These are phyloP conservation scores for Albugo candida DNA, from an alignment of 352 stramenopile genomes.

Conservation along the genomic window DNA sequence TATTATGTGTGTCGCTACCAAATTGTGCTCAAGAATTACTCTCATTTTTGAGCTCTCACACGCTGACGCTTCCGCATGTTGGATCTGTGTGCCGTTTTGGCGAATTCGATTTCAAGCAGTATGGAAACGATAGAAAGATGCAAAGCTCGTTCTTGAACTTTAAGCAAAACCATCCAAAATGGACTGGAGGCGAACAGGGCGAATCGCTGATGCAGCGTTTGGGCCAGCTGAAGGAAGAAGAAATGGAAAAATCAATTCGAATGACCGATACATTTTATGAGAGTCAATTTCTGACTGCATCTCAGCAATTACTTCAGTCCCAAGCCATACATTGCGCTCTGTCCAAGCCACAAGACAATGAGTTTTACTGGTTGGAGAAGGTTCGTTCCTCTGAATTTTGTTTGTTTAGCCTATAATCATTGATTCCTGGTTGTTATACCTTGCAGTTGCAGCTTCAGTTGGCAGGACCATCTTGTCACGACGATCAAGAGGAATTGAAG, in stretches of 20 bases:
- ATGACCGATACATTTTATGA: constrained; percentile 70
- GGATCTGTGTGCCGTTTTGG: constrained; percentile 89
- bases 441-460: constrained; percentile 24
- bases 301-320: constrained; percentile 73
- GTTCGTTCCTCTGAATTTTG: constrained; percentile 10
- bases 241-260: constrained; percentile 75
- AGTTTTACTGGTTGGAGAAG: constrained; percentile 83
- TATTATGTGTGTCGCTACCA: constrained; percentile 91
- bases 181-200: constrained; percentile 55
- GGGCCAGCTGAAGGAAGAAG: constrained; percentile 51
- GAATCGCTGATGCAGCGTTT: constrained; percentile 50
- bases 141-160: constrained; percentile 96
- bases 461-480: constrained; percentile 28
- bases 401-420: background rate
- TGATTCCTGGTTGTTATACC: constrained; percentile 3
- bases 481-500: constrained; percentile 1
- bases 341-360: constrained; percentile 40
- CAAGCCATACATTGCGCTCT: constrained; percentile 67
- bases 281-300: constrained; percentile 45
- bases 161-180: constrained; percentile 80
- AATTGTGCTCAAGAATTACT: constrained; percentile 78
- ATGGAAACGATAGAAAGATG: constrained; percentile 88
- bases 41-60: constrained; percentile 87
- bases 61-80: constrained; percentile 79
- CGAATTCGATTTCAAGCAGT: constrained; percentile 95